Evolutionary conservation across 106 monocot species (phyloP).

Genomic region (Iris macrosiphon): DNA sequence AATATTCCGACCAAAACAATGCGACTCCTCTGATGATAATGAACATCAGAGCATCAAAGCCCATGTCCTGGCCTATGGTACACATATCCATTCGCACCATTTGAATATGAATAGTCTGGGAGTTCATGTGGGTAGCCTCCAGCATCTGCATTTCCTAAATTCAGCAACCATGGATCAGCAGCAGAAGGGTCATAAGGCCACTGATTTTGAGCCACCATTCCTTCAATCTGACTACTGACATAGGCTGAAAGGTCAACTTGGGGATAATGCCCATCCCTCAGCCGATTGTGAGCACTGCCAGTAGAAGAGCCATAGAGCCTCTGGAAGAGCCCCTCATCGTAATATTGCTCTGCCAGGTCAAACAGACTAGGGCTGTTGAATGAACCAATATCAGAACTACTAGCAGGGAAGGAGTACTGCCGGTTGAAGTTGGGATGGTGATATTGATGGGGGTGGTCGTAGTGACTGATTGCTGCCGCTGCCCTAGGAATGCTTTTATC

Average conservation of each 20-base stretch:
- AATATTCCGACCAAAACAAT: neutral
- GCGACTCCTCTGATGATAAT: no score
- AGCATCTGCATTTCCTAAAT: slow-evolving; percentile 22
- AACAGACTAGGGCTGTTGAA: slow-evolving; percentile 17
- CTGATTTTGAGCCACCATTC: slow-evolving; percentile 40
- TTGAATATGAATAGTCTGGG: slow-evolving; percentile 29
- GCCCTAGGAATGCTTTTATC: slow-evolving; percentile 32
- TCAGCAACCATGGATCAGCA: slow-evolving; percentile 21
- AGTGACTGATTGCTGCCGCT: slow-evolving; percentile 3
- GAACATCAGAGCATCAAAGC: neutral
- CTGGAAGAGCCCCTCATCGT: slow-evolving; percentile 20
- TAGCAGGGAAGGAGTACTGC: slow-evolving; percentile 44
- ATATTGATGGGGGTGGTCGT: slow-evolving; percentile 8
- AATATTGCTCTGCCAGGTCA: slow-evolving; percentile 38
- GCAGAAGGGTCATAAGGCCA: slow-evolving; percentile 41
- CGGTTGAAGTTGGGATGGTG: slow-evolving; percentile 19
- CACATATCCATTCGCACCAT: slow-evolving; percentile 36
- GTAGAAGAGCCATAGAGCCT: slow-evolving; percentile 25
- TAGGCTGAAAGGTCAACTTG: slow-evolving; percentile 33
- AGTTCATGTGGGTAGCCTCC: slow-evolving; percentile 35
- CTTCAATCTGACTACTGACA: no score
- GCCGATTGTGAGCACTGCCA: slow-evolving; percentile 5
- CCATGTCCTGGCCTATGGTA: slow-evolving; percentile 50
- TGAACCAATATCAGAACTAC: slow-evolving; percentile 10
- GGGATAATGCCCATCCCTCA: slow-evolving; percentile 10